Evolutionary conservation across 2,329 filamentous ascomycete genomes (phyloP).

Genomic region (Claviceps purpurea): DNA sequence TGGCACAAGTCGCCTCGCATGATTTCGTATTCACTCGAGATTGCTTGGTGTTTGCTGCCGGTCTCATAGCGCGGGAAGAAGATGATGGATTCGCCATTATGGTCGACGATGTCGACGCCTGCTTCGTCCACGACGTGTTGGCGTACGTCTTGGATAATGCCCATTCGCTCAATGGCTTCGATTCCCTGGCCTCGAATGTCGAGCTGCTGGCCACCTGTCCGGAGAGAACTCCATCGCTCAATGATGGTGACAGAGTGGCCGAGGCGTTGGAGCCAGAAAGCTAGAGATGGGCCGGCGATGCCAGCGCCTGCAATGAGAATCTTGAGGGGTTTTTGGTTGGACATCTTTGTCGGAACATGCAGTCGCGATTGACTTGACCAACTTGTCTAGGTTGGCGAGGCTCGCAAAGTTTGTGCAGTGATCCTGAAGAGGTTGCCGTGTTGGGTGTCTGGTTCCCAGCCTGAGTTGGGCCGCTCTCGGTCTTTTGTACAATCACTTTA

Average conservation of each 20-base stretch:
- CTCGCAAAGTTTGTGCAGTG: too few species aligned
- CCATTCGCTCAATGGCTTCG: constrained; percentile 24
- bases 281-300: constrained; percentile 18
- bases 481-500: too few species aligned
- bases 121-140: constrained; percentile 28
- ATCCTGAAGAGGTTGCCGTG: too few species aligned
- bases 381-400: too few species aligned
- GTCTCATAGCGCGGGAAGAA: constrained; percentile 16
- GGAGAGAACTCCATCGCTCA: constrained; percentile 20
- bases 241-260: constrained; percentile 24
- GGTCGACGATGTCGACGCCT: constrained; percentile 35
- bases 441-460: too few species aligned
- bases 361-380: too few species aligned
- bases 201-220: constrained; percentile 28
- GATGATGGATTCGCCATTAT: constrained; percentile 21
- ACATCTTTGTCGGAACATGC: neutral
- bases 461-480: too few species aligned
- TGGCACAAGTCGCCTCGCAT: constrained; percentile 37
- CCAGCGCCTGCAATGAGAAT: constrained; percentile 20
- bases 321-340: neutral
- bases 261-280: constrained; percentile 17
- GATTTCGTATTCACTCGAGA: constrained; percentile 40
- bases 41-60: constrained; percentile 11
- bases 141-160: constrained; percentile 23
- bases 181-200: constrained; percentile 31